A percentile compares a stretch with the other conserved stretches of the same genome.
Evolutionary conservation across 108 stramenopile genomes (phyloP).

Genomic region (Cylindrotheca closterium): DNA sequence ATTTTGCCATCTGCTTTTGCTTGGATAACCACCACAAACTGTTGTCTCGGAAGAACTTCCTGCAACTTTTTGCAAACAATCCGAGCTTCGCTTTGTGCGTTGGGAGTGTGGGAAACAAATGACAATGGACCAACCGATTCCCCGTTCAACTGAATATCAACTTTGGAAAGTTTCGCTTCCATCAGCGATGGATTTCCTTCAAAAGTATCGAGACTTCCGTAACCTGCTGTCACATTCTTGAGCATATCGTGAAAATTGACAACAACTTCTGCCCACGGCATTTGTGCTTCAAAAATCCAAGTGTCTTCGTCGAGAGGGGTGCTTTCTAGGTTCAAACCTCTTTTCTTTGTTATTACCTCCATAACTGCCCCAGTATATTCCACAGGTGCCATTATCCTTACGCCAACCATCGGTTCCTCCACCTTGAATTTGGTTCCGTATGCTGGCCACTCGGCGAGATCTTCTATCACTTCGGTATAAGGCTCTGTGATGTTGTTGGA

Average conservation of each 20-base stretch:
- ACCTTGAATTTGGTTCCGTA: slow-evolving; percentile 74
- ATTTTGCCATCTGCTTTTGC: slow-evolving; percentile 91
- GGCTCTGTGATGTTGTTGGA: slow-evolving; percentile 83
- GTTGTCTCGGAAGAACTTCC: slow-evolving; percentile 92
- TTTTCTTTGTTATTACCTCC: slow-evolving; percentile 79
- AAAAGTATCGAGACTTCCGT: slow-evolving; percentile 71
- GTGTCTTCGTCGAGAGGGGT: slow-evolving; percentile 81
- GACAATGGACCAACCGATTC: slow-evolving; percentile 91
- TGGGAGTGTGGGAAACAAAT: slow-evolving; percentile 88
- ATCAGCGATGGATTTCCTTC: slow-evolving; percentile 67
- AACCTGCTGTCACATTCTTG: slow-evolving; percentile 78
- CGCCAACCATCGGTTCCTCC: slow-evolving; percentile 79
- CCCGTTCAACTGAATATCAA: slow-evolving; percentile 93
- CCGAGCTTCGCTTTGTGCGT: slow-evolving; percentile 73
- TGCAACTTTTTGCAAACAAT: slow-evolving; percentile 90
- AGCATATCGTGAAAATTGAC: slow-evolving; percentile 80
- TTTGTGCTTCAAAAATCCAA: slow-evolving; percentile 76
- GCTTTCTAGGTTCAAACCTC: slow-evolving; percentile 67
- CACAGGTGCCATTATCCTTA: slow-evolving; percentile 75
- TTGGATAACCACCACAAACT: slow-evolving; percentile 98
- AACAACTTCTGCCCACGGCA: slow-evolving; percentile 91
- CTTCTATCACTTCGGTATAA: slow-evolving; percentile 76
- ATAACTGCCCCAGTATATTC: slow-evolving; percentile 87
- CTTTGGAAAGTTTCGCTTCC: slow-evolving; percentile 85
- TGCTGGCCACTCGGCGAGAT: slow-evolving; percentile 70